A percentile compares a stretch with the other conserved stretches of the same genome.
Conservation (phyloP, 306 rosid genomes). For the Corylus heterophylla region DNA sequence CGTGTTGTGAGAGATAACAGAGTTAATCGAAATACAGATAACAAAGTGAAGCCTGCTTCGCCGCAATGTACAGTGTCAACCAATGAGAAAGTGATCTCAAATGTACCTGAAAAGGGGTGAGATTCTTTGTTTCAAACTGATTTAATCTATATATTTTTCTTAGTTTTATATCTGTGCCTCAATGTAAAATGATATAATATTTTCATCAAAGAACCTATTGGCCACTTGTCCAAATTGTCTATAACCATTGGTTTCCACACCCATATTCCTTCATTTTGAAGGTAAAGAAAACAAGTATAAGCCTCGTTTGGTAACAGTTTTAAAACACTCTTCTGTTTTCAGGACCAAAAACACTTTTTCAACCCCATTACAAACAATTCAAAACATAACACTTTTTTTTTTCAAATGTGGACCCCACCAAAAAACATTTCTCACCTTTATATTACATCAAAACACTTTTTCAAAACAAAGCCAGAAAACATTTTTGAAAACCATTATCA, state of each 20-base stretch:
- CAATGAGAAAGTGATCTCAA: constrained; percentile 32
- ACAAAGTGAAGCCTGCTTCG: constrained; percentile 65
- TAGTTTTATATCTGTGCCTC: neutral
- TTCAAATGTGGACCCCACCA: too few relatives aligned
- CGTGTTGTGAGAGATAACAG: constrained; percentile 96
- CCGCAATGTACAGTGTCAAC: constrained; percentile 40
- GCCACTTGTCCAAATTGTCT: neutral
- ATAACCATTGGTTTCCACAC: neutral
- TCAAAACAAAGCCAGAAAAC: too few relatives aligned
- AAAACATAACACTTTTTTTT: too few relatives aligned
- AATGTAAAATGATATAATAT: neutral
- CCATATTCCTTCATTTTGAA: neutral
- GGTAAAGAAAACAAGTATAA: neutral
- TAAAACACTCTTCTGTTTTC: too few relatives aligned
- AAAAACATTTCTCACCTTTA: too few relatives aligned
- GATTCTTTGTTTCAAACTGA: constrained; percentile 15
- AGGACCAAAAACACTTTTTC: too few relatives aligned
- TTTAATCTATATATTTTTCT: neutral
- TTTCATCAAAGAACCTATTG: neutral
- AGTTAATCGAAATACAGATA: constrained; percentile 52
- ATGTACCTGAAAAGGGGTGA: constrained; percentile 67
- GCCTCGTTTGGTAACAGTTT: neutral
- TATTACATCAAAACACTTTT: too few relatives aligned
- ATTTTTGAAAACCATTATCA: too few relatives aligned
- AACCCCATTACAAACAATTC: too few relatives aligned